Base-by-base conservation (phyloP, 495 filamentous ascomycete genomes). In the Mytilinidion resinicola region DNA sequence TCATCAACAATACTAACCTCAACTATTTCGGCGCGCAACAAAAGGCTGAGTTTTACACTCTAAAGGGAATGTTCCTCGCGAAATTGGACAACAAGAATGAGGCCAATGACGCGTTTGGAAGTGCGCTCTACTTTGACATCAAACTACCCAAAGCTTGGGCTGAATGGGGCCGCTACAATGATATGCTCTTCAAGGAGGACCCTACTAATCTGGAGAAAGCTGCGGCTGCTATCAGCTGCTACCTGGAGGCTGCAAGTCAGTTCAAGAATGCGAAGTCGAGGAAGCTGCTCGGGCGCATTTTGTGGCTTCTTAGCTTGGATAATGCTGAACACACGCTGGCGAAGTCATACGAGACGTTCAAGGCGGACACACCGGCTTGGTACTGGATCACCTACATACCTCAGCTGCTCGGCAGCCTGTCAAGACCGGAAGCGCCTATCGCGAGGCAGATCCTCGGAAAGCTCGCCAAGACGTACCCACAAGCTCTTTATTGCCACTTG, bases 361-460 rank as follows among this genome's bases (percentile, higher is more conserved):
- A 96, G 76, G 95, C 91, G 43, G 95, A 99, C 39, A 90, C 87
- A 7, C 91, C 90, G 1, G 87, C 93, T 15, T 99, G 95, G 95
- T 97, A 96, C 72, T 99, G 95, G 95, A 96, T 96, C 56, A 96
- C 93, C 0, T 99, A 91, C 70, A 96, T 99, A 62, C 95, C 95
- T 20, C 95, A 99, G 69, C 81, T 99, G 42, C 79, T 99, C 30
- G 89, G 87, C 41, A 91, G 90, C 52, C 77, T 97, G 57, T 88
- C 85, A 9, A 86, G 96, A 61, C 89, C 89, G 56, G 95, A 99
- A 73, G 91, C 90, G 14, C 81, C 82, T n/a, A 83, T 95, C 48
- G 85, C 90, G 58, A 84, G 91, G 56, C 78, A 74, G 46, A 85
- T 99, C 36, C 77, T 99, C 19, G 78, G 87, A 20, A 96, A 95